Evolutionary conservation across 139 green algal species (phyloP).

Genomic region (Coelastrella sp.): DNA sequence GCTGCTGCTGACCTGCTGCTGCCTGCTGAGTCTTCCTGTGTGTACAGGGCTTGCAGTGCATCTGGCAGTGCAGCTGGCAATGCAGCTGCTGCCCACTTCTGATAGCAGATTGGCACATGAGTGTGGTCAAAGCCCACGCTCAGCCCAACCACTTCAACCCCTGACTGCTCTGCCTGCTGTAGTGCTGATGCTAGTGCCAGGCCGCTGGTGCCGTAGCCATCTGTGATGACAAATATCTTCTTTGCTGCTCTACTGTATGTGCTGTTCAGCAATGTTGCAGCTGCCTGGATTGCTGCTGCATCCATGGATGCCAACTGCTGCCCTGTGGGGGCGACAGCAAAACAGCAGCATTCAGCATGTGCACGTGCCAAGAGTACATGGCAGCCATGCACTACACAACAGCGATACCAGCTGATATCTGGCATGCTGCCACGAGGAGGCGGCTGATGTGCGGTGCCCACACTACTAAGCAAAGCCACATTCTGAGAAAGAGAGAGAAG

Average conservation of each 20-base stretch:
- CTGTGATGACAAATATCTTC: slow-evolving; percentile 61
- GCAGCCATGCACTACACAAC: no score
- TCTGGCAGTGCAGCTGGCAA: slow-evolving; percentile 55
- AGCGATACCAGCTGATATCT: no score
- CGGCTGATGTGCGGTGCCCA: no score
- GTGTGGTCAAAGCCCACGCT: slow-evolving; percentile 55
- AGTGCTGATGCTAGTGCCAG: slow-evolving; percentile 51
- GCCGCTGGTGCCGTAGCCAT: slow-evolving; percentile 61
- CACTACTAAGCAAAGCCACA: no score
- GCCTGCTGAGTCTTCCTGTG: background rate
- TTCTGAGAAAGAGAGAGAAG: no score
- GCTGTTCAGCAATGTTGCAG: slow-evolving; percentile 39
- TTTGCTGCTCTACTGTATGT: slow-evolving; percentile 27
- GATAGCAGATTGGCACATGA: slow-evolving; percentile 53
- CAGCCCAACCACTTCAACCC: slow-evolving; percentile 59
- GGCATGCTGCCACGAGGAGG: no score
- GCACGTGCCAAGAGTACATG: background rate
- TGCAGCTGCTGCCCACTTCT: slow-evolving; percentile 53
- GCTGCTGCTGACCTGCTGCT: background rate
- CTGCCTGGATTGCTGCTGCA: slow-evolving; percentile 57
- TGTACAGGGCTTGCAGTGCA: slow-evolving; percentile 53
- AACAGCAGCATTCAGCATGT: background rate
- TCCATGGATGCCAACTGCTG: slow-evolving; percentile 45
- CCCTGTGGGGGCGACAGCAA: background rate
- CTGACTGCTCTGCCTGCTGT: slow-evolving; percentile 38